Percentiles rank a stretch among this genome's conserved stretches.
phyloP scores from a whole-genome alignment of 768 basidiomycete species.

The Xerocomellus amylosporus region DNA sequence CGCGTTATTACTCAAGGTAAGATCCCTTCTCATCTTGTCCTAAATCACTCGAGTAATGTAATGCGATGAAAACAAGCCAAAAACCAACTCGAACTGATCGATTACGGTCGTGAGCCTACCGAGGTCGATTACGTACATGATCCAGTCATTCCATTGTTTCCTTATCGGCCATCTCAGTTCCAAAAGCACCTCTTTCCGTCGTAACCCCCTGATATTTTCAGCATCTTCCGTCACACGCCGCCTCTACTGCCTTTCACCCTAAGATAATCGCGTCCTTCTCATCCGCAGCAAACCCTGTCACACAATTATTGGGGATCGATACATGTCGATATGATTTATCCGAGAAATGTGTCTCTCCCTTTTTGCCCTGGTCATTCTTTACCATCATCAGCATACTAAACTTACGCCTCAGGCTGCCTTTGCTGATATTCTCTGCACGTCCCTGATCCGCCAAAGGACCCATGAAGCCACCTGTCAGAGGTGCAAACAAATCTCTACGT shows the following conservation, averaged over 20 bases:
- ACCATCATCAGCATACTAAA: too few relatives aligned
- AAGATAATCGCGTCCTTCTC: constrained; percentile 12
- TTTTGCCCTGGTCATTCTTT: background rate
- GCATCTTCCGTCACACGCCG: constrained; percentile 11
- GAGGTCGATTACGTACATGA: constrained; percentile 82
- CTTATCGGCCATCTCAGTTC: constrained; percentile 78
- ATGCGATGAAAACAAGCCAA: constrained; percentile 39
- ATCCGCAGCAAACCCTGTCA: constrained; percentile 67
- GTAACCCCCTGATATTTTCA: constrained; percentile 56
- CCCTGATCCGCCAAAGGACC: constrained; percentile 18
- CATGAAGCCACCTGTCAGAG: too few relatives aligned
- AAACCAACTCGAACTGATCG: constrained; percentile 84
- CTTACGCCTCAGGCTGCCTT: too few relatives aligned
- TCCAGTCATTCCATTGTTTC: constrained; percentile 95
- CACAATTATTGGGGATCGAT: constrained; percentile 81
- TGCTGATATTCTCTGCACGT: too few relatives aligned
- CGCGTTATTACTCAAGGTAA: constrained; percentile 84
- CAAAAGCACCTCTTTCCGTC: constrained; percentile 64
- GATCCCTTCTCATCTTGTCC: constrained; percentile 2
- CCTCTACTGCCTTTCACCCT: constrained; percentile 10
- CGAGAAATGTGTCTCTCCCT: constrained; percentile 53
- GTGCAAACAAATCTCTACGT: too few relatives aligned
- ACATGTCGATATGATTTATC: constrained; percentile 87
- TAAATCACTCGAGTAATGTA: background rate
- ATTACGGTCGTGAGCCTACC: constrained; percentile 73